Evolutionary conservation across 148 eudicot genomes (phyloP).

Genomic region (Beta vulgaris): DNA sequence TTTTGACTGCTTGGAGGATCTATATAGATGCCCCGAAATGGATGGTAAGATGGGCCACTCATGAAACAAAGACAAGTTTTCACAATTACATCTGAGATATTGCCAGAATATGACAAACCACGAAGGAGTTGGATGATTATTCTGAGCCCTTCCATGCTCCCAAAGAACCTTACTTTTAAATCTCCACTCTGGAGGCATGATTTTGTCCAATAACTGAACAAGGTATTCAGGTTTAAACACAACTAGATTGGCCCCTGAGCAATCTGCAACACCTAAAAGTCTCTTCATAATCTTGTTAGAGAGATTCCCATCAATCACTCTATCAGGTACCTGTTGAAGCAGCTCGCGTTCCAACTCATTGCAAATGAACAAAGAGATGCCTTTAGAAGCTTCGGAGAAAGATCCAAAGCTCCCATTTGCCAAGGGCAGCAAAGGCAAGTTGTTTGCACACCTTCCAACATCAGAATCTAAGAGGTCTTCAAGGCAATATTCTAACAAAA

Average conservation of each 20-base stretch:
- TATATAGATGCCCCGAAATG: constrained; percentile 68
- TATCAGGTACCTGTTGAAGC: constrained; percentile 61
- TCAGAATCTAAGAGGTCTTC: constrained; percentile 86
- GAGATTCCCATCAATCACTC: constrained; percentile 59
- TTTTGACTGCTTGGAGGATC: constrained; percentile 59
- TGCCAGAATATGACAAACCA: constrained; percentile 89
- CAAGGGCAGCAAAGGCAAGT: constrained; percentile 82
- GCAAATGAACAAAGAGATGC: constrained; percentile 65
- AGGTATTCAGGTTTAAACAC: constrained; percentile 58
- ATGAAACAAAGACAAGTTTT: constrained; percentile 58
- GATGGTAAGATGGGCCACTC: constrained; percentile 98
- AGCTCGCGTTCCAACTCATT: constrained; percentile 70
- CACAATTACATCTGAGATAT: constrained; percentile 62
- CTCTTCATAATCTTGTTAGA: constrained; percentile 54
- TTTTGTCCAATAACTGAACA: constrained; percentile 54
- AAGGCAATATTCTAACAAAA: constrained; percentile 91
- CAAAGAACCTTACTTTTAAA: constrained; percentile 60
- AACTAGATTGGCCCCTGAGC: constrained; percentile 63
- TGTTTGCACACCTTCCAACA: constrained; percentile 53
- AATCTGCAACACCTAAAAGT: constrained; percentile 65
- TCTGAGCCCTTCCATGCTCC: constrained; percentile 46
- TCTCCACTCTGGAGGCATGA: constrained; percentile 87
- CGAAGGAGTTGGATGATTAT: constrained; percentile 55
- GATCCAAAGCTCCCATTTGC: constrained; percentile 82
- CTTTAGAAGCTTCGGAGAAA: constrained; percentile 53